Evolutionary conservation across 1,284 basidiomycete species (phyloP), one percentile per base, ranked within the genome.

Genomic region (Ceratobasidium sp.): DNA sequence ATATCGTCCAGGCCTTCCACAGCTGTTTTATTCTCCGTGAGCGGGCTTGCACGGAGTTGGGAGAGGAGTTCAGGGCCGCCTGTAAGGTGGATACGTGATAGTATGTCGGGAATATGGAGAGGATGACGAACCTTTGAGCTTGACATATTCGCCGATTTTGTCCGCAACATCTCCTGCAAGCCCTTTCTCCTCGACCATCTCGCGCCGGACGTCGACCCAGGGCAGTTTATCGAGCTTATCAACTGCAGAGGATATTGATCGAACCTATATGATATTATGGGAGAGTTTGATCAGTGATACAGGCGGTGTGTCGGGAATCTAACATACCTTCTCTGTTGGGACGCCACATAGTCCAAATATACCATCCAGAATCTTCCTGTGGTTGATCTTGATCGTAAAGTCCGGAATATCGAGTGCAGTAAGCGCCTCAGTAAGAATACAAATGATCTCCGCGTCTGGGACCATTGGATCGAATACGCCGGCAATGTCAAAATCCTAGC

Each of bases 161-260:
- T 99, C 98, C 0, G 97, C 97, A 2, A 93, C 89, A 4, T 86
- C 89, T n/a, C 89, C 85, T 79, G 93, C 92, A 25, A 99, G 86
- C 0, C 96, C 96, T 84, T 99, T 99, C 83, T 99, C 97, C 1
- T 91, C 92, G 0, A 92, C 94, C 98, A 99, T 99, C 84, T 99
- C 97, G 82, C 93, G 93, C 85, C 92, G 94, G 15, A 99, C 97
- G 61, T 98, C 96, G 9, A 83, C 83, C 97, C 98, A 99, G 0
- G 97, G 90, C 49, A 92, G 84, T 92, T 99, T 99, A 88, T 99
- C 98, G 32, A 99, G 90, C 85, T 99, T 99, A 85, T 99, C 97
- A 11, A 99, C 97, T 0, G 97, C 97, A 13, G 95, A 97, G 0
- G 96, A 98, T 81, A 99, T 99, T n/a, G 92, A 87, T 13, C 97